Evolutionary conservation across 345 rosid species (phyloP).

Genomic region (Pseudoturritis turrita): DNA sequence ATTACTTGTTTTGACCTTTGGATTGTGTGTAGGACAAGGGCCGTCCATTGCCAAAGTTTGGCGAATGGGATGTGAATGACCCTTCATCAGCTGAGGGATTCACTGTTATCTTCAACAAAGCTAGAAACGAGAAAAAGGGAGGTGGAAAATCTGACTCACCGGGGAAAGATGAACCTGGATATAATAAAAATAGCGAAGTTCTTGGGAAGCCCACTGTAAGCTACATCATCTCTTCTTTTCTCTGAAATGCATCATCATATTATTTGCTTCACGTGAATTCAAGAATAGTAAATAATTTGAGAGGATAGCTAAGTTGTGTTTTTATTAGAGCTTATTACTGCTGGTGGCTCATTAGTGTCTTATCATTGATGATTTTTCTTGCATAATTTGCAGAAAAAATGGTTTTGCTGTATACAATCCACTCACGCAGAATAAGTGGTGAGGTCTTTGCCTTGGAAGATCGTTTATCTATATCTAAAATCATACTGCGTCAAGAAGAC

Average conservation of each 20-base stretch:
- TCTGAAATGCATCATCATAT: neutral
- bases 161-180: constrained; percentile 31
- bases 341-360: neutral
- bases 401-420: constrained; percentile 35
- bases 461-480: constrained; percentile 12
- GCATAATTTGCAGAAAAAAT: constrained; percentile 27
- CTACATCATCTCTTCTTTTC: neutral
- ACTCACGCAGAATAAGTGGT: constrained; percentile 19
- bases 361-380: neutral
- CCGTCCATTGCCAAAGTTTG: constrained; percentile 53
- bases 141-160: constrained; percentile 44
- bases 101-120: constrained; percentile 58
- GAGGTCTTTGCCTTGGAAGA: constrained; percentile 8
- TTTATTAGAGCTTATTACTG: neutral
- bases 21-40: constrained; percentile 43
- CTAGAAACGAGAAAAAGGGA: constrained; percentile 52
- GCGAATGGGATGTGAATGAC: constrained; percentile 61
- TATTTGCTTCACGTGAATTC: neutral
- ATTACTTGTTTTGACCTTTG: neutral
- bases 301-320: neutral
- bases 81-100: constrained; percentile 59
- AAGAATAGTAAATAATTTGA: neutral
- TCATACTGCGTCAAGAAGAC: constrained; percentile 24
- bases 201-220: constrained; percentile 69
- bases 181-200: constrained; percentile 36